phyloP scores from a whole-genome alignment of 2,329 filamentous ascomycete genomes.

The Pseudogymnoascus sp. region DNA sequence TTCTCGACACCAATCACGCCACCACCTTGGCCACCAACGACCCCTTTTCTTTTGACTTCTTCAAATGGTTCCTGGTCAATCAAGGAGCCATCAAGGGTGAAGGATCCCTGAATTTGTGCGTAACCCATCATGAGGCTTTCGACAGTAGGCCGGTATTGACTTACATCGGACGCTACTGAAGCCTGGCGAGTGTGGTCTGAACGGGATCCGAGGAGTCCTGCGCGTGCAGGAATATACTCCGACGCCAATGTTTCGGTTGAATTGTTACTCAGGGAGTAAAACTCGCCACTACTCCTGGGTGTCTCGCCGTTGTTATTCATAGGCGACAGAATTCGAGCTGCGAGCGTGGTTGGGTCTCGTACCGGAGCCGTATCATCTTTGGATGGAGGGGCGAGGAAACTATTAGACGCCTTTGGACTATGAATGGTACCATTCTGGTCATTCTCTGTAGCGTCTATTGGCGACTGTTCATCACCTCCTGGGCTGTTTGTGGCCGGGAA shows the following conservation, averaged over 20 bases:
- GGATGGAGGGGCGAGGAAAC: slow-evolving; percentile 23
- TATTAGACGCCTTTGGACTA: not conserved
- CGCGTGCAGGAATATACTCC: slow-evolving; percentile 63
- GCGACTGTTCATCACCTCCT: slow-evolving; percentile 26
- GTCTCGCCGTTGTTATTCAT: slow-evolving; percentile 69
- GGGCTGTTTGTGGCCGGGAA: slow-evolving; percentile 25
- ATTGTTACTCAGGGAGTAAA: slow-evolving; percentile 91
- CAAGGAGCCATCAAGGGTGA: slow-evolving; percentile 83
- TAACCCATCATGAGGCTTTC: slow-evolving; percentile 97
- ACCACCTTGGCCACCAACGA: slow-evolving; percentile 78
- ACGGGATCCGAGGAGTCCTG: slow-evolving; percentile 38
- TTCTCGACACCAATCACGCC: slow-evolving; percentile 75
- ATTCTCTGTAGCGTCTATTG: not conserved
- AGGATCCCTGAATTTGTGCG: slow-evolving; percentile 86
- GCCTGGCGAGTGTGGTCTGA: slow-evolving; percentile 32
- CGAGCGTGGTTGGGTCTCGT: slow-evolving; percentile 52
- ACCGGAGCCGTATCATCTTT: slow-evolving; percentile 38
- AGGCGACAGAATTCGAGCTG: slow-evolving; percentile 66
- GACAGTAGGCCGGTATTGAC: slow-evolving; percentile 42
- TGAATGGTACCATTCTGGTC: not conserved
- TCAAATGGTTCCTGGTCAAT: slow-evolving; percentile 88
- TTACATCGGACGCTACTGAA: slow-evolving; percentile 37
- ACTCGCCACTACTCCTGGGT: slow-evolving; percentile 85
- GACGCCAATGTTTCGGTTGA: slow-evolving; percentile 90
- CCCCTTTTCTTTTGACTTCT: slow-evolving; percentile 89